Base-by-base conservation (phyloP, 768 basidiomycete species). In the Tricholoma flavovirens region DNA sequence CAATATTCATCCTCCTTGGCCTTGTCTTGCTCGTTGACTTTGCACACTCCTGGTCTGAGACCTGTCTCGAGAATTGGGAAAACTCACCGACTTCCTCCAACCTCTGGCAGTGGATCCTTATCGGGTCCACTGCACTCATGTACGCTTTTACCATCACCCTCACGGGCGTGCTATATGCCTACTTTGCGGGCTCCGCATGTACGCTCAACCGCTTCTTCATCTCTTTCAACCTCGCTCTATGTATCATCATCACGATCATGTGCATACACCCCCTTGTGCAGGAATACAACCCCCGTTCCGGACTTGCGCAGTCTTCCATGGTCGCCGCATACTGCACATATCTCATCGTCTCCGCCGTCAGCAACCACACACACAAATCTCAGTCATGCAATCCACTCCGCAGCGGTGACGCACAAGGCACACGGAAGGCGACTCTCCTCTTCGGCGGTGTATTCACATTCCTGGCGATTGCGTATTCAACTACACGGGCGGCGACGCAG, bases 281-380 rank as follows among this genome's bases (percentile, higher is more conserved):
- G 66, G 94, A 93, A 62, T 78, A 85, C 62, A 98, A 98, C 66
- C 91, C 96, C 10, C 88, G 91, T 52, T 95, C 93, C 8, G 97
- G 97, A 4, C 83, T 99, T 5, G 93, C 93, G 1, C 97, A 98
- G 67, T 87, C 93, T 6, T 86, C 90, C 46, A 95, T 98, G 89
- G 96, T 99, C n/a, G 90, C 91, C 3, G 91, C 87, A 1, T 99
- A 99, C 70, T 97, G 92, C 75, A 93, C 94, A 2, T 99, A 99
- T 69, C 86, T 99, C 58, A 83, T 92, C 62, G 88, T 92, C 29
- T 94, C 91, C 15, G 97, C 97, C 3, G 85, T 99, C 56, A 89
- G 87, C 59, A 98, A 98, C 67, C 92, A 96, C 71, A 83, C 84
- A 7, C 88, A 95, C 63, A 78, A 83, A 54, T 72, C 75, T 4